Conservation (phyloP, 1,284 basidiomycete species). For the Cerioporus squamosus region DNA sequence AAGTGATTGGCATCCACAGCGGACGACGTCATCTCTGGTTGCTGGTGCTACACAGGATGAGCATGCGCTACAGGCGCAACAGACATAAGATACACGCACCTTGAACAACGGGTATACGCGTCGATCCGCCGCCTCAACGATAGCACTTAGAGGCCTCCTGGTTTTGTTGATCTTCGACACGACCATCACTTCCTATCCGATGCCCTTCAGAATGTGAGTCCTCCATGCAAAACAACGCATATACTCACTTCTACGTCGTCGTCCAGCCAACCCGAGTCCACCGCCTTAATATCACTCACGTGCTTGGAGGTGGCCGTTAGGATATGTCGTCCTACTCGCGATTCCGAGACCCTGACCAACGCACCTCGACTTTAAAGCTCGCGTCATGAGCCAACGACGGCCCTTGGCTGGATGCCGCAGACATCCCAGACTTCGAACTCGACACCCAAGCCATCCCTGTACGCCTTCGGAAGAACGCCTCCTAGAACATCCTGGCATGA, state of each 20-base stretch:
- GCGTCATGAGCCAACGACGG: slow-evolving; percentile 1
- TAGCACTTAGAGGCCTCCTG: slow-evolving; percentile 20
- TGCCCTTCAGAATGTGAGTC: neutral
- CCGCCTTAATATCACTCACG: slow-evolving; percentile 20
- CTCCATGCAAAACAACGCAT: neutral
- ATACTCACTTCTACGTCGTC: slow-evolving; percentile 35
- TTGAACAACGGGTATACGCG: slow-evolving; percentile 4
- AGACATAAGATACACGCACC: neutral
- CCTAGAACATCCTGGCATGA: neutral
- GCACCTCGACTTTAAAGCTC: slow-evolving; percentile 28
- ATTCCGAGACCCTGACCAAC: no score
- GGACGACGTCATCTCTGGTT: neutral
- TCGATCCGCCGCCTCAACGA: slow-evolving; percentile 17
- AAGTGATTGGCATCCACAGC: slow-evolving; percentile 24
- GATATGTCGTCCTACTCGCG: no score
- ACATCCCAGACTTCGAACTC: neutral
- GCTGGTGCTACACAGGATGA: neutral
- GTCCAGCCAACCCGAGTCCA: slow-evolving; percentile 35
- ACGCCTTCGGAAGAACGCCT: slow-evolving; percentile 9
- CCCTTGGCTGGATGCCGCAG: neutral
- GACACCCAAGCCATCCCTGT: slow-evolving; percentile 6
- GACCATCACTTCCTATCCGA: slow-evolving; percentile 28
- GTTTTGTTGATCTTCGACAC: slow-evolving; percentile 25
- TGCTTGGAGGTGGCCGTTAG: no score
- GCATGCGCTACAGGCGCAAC: neutral